phyloP scores from a whole-genome alignment of 306 rosid genomes.

The Citrullus colocynthis region DNA sequence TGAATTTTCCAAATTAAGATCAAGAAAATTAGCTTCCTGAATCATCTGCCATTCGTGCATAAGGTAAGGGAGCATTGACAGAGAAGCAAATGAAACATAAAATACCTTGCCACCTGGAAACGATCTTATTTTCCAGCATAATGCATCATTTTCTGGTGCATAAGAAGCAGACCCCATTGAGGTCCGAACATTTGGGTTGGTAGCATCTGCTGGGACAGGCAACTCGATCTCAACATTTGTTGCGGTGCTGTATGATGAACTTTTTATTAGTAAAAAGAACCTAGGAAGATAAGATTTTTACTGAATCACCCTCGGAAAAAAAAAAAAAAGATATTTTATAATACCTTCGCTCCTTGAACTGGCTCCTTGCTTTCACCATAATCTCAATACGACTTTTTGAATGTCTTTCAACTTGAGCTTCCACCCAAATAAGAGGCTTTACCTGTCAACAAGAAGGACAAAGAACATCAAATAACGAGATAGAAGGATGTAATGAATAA shows the following conservation, averaged over 20 bases:
- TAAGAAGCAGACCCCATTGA: conserved; percentile 96
- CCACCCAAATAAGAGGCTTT: conserved; percentile 92
- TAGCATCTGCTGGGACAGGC: conserved; percentile 86
- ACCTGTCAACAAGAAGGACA: conserved; percentile 40
- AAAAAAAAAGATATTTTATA: background rate
- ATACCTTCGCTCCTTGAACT: conserved; percentile 98
- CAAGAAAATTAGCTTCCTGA: background rate
- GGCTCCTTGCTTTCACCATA: conserved; percentile 91
- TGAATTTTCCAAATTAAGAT: conserved; percentile 15
- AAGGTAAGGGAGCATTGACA: background rate
- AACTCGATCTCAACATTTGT: conserved; percentile 87
- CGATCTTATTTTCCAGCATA: conserved; percentile 88
- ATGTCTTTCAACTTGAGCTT: conserved; percentile 92
- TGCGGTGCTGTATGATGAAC: conserved; percentile 61
- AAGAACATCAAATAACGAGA: background rate
- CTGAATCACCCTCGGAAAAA: background rate
- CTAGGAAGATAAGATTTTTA: conserved; percentile 1
- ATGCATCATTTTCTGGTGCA: conserved; percentile 93
- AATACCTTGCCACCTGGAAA: conserved; percentile 97
- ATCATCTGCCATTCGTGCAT: background rate
- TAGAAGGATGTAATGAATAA: background rate
- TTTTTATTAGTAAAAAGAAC: conserved; percentile 18
- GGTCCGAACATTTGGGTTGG: conserved; percentile 81
- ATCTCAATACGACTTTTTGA: conserved; percentile 93
- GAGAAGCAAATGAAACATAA: conserved; percentile 7